Evolutionary conservation across 1,139 yeast genomes (phyloP), one percentile per base, ranked within the genome.

Genomic region (Yamadazyma taylorii): DNA sequence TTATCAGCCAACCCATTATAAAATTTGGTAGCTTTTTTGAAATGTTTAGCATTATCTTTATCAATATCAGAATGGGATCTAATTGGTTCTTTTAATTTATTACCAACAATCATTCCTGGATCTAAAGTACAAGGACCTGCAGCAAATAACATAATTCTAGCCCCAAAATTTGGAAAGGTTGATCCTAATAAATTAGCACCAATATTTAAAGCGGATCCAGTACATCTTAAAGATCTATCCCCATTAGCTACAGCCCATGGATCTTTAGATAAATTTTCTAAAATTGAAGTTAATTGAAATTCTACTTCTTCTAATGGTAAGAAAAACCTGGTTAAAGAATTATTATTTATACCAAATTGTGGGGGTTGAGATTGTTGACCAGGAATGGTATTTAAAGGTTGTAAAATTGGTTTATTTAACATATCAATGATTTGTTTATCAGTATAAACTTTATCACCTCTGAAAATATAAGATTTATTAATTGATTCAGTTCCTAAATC

Each of bases 31-130:
- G 98, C 96, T 63, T 88, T 87, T 60, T 89, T 87, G 69, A 84
- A 87, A 63, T 92, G 97, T 61, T 85, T 85, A 39, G 97, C 96
- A 46, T 61, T 66, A 45, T 66, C 71, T 40, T 81, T 73, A 53
- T 89, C 96, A 51, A 92, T 87, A 60, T 92, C 98, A 49, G 88
- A 89, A 63, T 92, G 99, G 4, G 97, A 90, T 72, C 99, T 81
- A 52, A 94, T 85, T 39, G 98, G 96, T 63, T 92, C 98, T 60
- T 87, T 86, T 59, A 92, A 76, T 60, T 89, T 94, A 24, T 85
- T 81, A 32, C 95, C 88, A 28, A 92, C 98, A 53, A 92, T 89
- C 66, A 88, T 70, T 55, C 99, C 99, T 10, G 99, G 98, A 32
- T 84, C 86, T 55, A 88, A 81, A 36, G 99, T 92, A 57, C 97